Evolutionary conservation across 1,284 basidiomycete species (phyloP).

Genomic region (Lentinula novae-zelandiae): DNA sequence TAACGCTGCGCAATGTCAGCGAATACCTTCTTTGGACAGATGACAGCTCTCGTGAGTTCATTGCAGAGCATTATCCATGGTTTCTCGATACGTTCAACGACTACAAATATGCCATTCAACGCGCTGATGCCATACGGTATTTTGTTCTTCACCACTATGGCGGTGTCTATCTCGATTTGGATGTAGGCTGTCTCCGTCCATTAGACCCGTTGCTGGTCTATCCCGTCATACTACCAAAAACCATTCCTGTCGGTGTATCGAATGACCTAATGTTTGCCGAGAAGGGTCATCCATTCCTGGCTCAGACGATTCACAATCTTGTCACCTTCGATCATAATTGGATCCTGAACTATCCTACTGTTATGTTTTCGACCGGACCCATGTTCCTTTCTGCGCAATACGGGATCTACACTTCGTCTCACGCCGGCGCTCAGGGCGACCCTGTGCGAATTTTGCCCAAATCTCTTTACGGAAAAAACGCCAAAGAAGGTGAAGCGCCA

Average conservation of each 20-base stretch:
- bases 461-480: conserved; percentile 95
- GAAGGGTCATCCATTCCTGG: conserved; percentile 86
- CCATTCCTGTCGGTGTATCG: conserved; percentile 94
- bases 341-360: conserved; percentile 95
- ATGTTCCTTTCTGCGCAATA: conserved; percentile 92
- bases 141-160: conserved; percentile 96
- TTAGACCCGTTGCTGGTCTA: conserved; percentile 87
- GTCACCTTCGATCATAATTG: conserved; percentile 92
- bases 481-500: conserved; percentile 77
- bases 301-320: conserved; percentile 90
- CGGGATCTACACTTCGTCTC: conserved; percentile 71
- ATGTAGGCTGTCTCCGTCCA: conserved; percentile 91
- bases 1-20: conserved; percentile 39
- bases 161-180: conserved; percentile 95
- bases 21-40: conserved; percentile 99
- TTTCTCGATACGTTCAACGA: conserved; percentile 91
- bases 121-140: conserved; percentile 97
- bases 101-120: conserved; percentile 93
- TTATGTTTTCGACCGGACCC: conserved; percentile 99
- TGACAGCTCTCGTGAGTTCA: conserved; percentile 84
- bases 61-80: conserved; percentile 85
- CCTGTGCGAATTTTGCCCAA: conserved; percentile 91
- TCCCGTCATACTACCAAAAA: conserved; percentile 90
- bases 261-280: conserved; percentile 97
- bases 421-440: conserved; percentile 55